Base-by-base conservation (phyloP, 139 green algal species). In the Bryopsis sp. region DNA sequence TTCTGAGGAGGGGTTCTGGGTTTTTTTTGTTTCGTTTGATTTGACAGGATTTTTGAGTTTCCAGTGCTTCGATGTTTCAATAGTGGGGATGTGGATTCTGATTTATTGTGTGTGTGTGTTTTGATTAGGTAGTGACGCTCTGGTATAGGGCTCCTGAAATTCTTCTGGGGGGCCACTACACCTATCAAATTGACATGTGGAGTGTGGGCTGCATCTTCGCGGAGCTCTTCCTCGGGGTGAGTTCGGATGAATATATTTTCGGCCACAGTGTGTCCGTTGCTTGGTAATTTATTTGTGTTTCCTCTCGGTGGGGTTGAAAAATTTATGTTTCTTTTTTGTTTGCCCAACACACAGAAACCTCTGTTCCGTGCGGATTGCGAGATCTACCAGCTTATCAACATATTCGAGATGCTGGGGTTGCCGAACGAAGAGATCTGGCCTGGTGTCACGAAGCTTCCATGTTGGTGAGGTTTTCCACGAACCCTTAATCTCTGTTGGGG, bases 161-260 rank as follows among this genome's bases (percentile, higher is more conserved):
- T 39, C 80, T 97, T 50, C 78, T 99, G 46, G 94, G 95, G 4
- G 76, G 86, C 2, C 71, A 80, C 46, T 99, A 99, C 74, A 85
- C 88, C 2, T 78, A 86, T 3, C 92, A 92, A 74, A 82, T 99
- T 1, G 95, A 99, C 78, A 95, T 97, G 77, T 99, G 95, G 95
- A 89, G 74, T 28, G 93, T 95, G n/a, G 95, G 95, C 39, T 98
- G 94, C 88, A 99, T 99, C 70, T 92, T 99, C 67, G 88, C 89
- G 24, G 95, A 99, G 84, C 82, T 99, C 71, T 75, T 99, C 32
- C 71, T 8, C 22, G 3, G n/a, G 26, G 62, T 69, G 54, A 29
- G 59, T n/a, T n/a, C n/a, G n/a, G n/a, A n/a, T n/a, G n/a, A n/a
- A n/a, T n/a, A n/a, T n/a, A n/a, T n/a, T n/a, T n/a, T n/a, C n/a